Evolutionary conservation across 108 stramenopile genomes (phyloP).

Genomic region (Cyclostephanos invisitatus): DNA sequence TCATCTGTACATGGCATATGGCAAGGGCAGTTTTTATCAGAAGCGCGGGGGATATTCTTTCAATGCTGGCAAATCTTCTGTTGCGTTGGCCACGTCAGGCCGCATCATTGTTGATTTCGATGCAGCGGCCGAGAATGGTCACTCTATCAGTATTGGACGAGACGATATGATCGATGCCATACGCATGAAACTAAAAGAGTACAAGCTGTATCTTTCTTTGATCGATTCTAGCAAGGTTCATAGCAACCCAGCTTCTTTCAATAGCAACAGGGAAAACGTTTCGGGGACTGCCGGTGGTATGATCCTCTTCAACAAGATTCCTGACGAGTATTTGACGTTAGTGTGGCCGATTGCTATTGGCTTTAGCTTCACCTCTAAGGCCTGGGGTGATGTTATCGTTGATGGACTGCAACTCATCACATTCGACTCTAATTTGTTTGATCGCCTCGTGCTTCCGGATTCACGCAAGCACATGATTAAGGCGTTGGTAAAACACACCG

Average conservation of each 20-base stretch:
- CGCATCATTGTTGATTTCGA: constrained; percentile 71
- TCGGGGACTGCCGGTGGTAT: constrained; percentile 19
- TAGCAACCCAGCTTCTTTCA: background rate
- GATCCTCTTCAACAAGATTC: constrained; percentile 58
- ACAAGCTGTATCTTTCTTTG: constrained; percentile 48
- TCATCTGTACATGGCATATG: constrained; percentile 57
- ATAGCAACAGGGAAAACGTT: background rate
- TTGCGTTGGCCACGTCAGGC: constrained; percentile 54
- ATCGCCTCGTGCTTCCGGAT: constrained; percentile 58
- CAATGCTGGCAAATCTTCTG: constrained; percentile 28
- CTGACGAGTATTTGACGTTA: constrained; percentile 55
- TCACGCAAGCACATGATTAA: constrained; percentile 64
- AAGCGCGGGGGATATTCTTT: constrained; percentile 42
- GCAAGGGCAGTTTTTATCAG: constrained; percentile 60
- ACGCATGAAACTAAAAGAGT: constrained; percentile 64
- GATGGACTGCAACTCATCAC: constrained; percentile 60
- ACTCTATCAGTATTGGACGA: constrained; percentile 53
- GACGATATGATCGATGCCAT: constrained; percentile 71
- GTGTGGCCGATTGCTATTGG: constrained; percentile 67
- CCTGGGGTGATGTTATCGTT: constrained; percentile 71
- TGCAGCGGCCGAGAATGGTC: constrained; percentile 57
- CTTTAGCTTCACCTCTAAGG: constrained; percentile 62
- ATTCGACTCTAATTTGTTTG: constrained; percentile 60
- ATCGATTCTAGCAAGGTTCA: constrained; percentile 17
- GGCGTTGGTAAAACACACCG: constrained; percentile 58